phyloP scores from a whole-genome alignment of 1,284 basidiomycete species.

The Ceratobasidium sp. region DNA sequence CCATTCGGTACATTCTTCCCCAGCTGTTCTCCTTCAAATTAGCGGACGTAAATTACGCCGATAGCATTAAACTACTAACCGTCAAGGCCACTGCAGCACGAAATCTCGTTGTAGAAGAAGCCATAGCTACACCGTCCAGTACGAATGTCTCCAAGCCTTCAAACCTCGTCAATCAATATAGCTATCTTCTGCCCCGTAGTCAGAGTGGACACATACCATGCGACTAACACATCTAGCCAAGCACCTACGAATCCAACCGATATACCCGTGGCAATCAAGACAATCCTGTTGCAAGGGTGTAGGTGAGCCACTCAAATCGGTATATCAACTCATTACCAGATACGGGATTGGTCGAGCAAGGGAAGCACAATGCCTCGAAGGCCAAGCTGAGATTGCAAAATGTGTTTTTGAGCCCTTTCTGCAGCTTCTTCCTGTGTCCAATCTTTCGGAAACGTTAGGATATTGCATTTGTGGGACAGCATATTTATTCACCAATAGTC shows the following conservation, averaged over 20 bases:
- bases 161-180: too few species aligned
- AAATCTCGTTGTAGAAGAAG: constrained; percentile 79
- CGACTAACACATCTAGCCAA: constrained; percentile 79
- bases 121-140: constrained; percentile 77
- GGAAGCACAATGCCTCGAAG: constrained; percentile 68
- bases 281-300: constrained; percentile 6
- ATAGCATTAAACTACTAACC: constrained; percentile 62
- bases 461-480: neutral
- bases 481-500: constrained; percentile 47
- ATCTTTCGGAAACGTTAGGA: constrained; percentile 57
- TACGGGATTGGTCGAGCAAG: constrained; percentile 68
- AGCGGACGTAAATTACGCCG: neutral
- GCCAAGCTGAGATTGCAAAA: constrained; percentile 66
- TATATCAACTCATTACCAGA: constrained; percentile 71
- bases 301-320: neutral
- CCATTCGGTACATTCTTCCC: constrained; percentile 80
- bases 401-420: constrained; percentile 70
- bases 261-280: constrained; percentile 72
- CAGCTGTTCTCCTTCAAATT: constrained; percentile 61
- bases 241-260: constrained; percentile 78
- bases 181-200: too few species aligned
- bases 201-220: constrained; percentile 76
- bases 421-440: constrained; percentile 77
- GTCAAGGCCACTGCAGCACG: constrained; percentile 80
- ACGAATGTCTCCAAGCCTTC: constrained; percentile 78